Evolutionary conservation across 2,329 filamentous ascomycete species (phyloP).

Genomic region (Canariomyces notabilis): DNA sequence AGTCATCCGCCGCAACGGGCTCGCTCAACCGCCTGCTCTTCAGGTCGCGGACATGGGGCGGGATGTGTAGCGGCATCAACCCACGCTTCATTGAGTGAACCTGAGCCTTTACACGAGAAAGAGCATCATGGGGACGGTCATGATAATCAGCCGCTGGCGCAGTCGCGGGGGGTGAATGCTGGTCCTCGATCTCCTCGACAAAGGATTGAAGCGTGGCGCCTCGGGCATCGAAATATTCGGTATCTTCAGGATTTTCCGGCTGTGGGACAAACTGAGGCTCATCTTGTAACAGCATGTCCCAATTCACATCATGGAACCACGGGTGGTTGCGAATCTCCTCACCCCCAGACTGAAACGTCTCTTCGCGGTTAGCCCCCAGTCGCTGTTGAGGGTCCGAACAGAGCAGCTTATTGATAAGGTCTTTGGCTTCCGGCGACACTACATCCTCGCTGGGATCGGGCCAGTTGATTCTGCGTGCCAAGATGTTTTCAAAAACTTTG

Average conservation of each 20-base stretch:
- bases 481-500: constrained; percentile 93
- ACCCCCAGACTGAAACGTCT: constrained; percentile 77
- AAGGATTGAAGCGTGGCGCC: constrained; percentile 91
- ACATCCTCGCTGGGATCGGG: constrained; percentile 76
- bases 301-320: constrained; percentile 85
- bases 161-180: constrained; percentile 66
- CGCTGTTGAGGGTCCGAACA: constrained; percentile 77
- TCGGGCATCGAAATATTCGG: constrained; percentile 91
- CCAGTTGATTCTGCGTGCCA: constrained; percentile 87
- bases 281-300: constrained; percentile 87
- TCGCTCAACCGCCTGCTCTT: constrained; percentile 87
- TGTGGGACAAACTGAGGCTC: constrained; percentile 94
- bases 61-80: constrained; percentile 92
- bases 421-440: constrained; percentile 82
- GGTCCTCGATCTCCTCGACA: constrained; percentile 89
- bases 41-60: constrained; percentile 88
- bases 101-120: constrained; percentile 83
- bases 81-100: constrained; percentile 84
- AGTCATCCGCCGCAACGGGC: constrained; percentile 83
- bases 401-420: constrained; percentile 88
- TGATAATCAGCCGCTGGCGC: constrained; percentile 70
- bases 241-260: constrained; percentile 91
- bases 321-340: constrained; percentile 84
- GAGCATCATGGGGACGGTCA: constrained; percentile 88
- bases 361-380: constrained; percentile 78